Percentiles rank a stretch among this genome's conserved stretches.
Evolutionary conservation across 1,284 basidiomycete genomes (phyloP).

Genomic region (Irpex sp.): DNA sequence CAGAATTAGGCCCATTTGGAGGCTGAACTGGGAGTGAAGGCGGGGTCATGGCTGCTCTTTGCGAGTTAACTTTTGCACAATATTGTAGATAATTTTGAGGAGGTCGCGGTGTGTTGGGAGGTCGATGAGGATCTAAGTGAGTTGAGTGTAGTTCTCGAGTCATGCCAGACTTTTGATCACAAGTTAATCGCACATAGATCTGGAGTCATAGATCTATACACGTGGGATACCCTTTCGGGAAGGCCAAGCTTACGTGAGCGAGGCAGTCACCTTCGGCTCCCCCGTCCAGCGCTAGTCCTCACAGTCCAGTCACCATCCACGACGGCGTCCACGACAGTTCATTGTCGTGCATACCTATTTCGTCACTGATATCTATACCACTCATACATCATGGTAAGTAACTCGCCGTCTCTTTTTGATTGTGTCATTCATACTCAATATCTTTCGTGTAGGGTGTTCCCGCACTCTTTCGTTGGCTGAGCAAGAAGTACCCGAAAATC

Average conservation of each 20-base stretch:
- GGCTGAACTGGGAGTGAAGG: conserved; percentile 23
- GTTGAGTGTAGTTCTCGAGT: conserved; percentile 19
- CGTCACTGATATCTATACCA: not conserved
- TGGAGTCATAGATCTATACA: conserved; percentile 1
- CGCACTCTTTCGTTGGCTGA: conserved; percentile 91
- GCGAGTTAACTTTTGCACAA: not conserved
- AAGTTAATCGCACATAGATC: conserved; percentile 6
- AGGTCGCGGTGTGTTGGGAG: not conserved
- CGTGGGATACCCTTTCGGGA: not conserved
- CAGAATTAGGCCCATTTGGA: conserved; percentile 16
- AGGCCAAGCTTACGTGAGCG: not conserved
- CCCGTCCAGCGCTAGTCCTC: not conserved
- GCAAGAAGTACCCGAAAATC: conserved; percentile 96
- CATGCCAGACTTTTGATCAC: conserved; percentile 9
- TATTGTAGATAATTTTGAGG: not conserved
- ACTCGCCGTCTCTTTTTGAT: not conserved
- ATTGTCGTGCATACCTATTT: not conserved
- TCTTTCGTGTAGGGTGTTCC: conserved; percentile 72
- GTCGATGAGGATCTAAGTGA: conserved; percentile 2
- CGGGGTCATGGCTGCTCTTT: conserved; percentile 18
- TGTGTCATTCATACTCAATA: not conserved
- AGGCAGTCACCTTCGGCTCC: not conserved
- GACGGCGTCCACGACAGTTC: conserved; percentile 4
- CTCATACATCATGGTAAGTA: conserved; percentile 13
- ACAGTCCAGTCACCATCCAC: conserved; percentile 2